phyloP scores from a whole-genome alignment of 768 basidiomycete genomes.

The Tricholoma sp. region DNA sequence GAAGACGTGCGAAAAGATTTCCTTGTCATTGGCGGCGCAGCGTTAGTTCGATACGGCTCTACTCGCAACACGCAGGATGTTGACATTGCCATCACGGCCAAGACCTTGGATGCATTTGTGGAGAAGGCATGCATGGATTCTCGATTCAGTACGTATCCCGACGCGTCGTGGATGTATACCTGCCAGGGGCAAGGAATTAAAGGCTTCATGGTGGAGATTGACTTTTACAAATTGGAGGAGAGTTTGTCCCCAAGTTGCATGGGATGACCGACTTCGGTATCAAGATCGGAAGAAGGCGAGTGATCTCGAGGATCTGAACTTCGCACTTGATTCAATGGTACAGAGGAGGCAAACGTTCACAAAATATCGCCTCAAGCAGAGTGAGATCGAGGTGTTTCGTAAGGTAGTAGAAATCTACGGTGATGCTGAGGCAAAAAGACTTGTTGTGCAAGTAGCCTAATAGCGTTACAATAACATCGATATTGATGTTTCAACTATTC shows the following conservation, averaged over 20 bases:
- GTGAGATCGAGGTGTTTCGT: not conserved
- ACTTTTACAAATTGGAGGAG: no score
- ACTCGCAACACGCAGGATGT: not conserved
- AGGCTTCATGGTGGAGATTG: no score
- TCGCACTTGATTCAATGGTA: not conserved
- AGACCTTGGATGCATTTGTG: no score
- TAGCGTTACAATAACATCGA: not conserved
- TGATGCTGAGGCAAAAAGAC: not conserved
- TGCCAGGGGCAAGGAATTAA: no score
- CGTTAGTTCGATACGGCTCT: not conserved
- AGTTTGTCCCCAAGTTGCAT: no score
- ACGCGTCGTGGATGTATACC: no score
- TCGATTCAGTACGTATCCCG: no score
- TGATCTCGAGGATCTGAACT: not conserved
- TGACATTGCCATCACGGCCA: no score
- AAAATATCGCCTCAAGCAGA: not conserved
- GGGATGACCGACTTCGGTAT: no score
- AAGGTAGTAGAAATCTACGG: not conserved
- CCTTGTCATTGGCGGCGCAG: not conserved
- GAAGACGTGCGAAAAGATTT: not conserved
- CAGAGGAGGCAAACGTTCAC: not conserved
- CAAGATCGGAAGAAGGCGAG: not conserved
- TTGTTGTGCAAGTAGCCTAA: not conserved
- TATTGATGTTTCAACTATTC: not conserved
- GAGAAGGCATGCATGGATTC: no score